These are phyloP conservation scores for Leccinum arenicola DNA, from an alignment of 768 basidiomycete genomes.

Conservation along the genomic window DNA sequence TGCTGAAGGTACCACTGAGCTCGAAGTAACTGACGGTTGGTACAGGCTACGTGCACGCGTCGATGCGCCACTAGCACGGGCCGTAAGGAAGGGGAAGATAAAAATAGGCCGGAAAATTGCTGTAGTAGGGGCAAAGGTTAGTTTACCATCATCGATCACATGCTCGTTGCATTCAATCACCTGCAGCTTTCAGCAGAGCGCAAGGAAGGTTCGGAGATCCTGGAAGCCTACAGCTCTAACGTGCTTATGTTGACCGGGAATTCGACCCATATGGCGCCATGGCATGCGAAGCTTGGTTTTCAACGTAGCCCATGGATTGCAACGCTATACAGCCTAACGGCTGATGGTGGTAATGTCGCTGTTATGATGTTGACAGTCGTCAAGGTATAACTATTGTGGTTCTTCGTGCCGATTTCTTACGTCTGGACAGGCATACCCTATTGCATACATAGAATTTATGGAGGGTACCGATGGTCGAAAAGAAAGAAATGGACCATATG, in stretches of 20 bases:
- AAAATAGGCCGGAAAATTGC: conserved; percentile 81
- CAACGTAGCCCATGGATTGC: conserved; percentile 62
- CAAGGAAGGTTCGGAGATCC: conserved; percentile 77
- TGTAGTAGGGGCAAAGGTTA: conserved; percentile 74
- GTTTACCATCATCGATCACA: conserved; percentile 21
- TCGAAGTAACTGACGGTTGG: conserved; percentile 99
- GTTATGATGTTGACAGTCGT: conserved; percentile 72
- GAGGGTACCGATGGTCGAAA: conserved; percentile 48
- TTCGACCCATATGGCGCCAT: conserved; percentile 79
- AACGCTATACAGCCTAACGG: conserved; percentile 72
- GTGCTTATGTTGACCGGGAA: conserved; percentile 76
- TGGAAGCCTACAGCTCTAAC: conserved; percentile 73
- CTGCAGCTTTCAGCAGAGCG: conserved; percentile 61
- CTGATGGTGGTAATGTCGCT: conserved; percentile 77
- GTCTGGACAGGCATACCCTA: conserved; percentile 53
- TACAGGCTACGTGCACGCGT: conserved; percentile 78
- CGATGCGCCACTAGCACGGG: conserved; percentile 71
- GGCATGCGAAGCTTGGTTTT: conserved; percentile 89
- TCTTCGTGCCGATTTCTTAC: not conserved
- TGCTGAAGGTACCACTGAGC: conserved; percentile 42
- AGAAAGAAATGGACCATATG: conserved; percentile 58
- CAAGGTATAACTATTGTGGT: conserved; percentile 43
- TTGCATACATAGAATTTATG: conserved; percentile 76
- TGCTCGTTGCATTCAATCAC: not conserved
- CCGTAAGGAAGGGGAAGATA: conserved; percentile 63